These are phyloP conservation scores for Neurospora discreta DNA, from an alignment of 495 filamentous ascomycete species.

Conservation along the genomic window DNA sequence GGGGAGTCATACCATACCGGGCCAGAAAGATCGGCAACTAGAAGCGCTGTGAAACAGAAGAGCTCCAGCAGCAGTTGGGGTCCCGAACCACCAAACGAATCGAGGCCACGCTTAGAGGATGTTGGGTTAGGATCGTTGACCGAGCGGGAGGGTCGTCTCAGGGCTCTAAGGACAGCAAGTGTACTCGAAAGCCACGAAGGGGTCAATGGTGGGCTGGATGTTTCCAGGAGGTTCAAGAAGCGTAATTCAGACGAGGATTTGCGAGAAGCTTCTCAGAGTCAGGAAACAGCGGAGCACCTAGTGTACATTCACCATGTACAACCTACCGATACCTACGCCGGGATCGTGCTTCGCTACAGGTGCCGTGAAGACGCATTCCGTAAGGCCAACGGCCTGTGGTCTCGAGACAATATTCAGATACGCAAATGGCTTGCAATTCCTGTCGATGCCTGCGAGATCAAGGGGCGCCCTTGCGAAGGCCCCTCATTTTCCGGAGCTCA, in stretches of 20 bases:
- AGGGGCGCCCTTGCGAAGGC: conserved; percentile 52
- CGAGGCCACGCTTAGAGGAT: conserved; percentile 26
- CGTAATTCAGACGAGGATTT: conserved; percentile 41
- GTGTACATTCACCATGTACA: conserved; percentile 87
- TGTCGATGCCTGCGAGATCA: conserved; percentile 79
- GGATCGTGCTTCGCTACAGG: conserved; percentile 80
- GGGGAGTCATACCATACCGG: conserved; percentile 15
- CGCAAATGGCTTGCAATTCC: conserved; percentile 74
- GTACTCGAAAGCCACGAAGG: conserved; percentile 42
- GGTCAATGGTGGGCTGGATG: conserved; percentile 36
- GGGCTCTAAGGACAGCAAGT: conserved; percentile 35
- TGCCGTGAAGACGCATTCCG: conserved; percentile 68
- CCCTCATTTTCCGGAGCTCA: conserved; percentile 21
- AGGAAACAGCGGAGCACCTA: conserved; percentile 52
- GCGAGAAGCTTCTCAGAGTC: conserved; percentile 11
- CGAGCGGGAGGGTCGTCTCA: conserved; percentile 36
- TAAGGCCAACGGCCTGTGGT: conserved; percentile 89
- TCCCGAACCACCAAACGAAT: conserved; percentile 24
- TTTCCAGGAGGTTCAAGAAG: conserved; percentile 39
- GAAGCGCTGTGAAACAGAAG: conserved; percentile 6
- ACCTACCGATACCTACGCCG: conserved; percentile 72
- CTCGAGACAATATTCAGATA: conserved; percentile 76
- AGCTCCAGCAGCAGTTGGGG: conserved; percentile 23
- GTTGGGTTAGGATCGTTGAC: conserved; percentile 38
- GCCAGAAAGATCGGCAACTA: not conserved